Conservation (phyloP, 257 asterid species). For the Eucommia ulmoides region DNA sequence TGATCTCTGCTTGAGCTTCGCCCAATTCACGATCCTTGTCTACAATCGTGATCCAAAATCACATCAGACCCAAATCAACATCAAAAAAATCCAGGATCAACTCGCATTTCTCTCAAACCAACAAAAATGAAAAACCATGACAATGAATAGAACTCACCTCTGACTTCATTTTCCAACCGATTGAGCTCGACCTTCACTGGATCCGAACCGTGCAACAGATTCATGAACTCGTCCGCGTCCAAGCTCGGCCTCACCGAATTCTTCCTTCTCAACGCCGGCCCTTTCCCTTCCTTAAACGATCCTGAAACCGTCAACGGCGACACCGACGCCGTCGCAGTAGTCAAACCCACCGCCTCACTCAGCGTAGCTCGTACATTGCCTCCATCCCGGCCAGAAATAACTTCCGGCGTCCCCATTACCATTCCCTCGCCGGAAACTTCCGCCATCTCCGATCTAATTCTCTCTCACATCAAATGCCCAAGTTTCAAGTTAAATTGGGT, state of each 20-base stretch:
- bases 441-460: constrained; percentile 73
- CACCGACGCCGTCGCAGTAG: constrained; percentile 13
- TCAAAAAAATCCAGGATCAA: constrained; percentile 27
- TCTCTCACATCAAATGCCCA: constrained; percentile 32
- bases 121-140: too few relatives aligned
- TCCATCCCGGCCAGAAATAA: constrained; percentile 31
- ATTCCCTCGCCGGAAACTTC: constrained; percentile 73
- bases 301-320: constrained; percentile 61
- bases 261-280: constrained; percentile 62
- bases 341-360: not conserved
- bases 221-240: constrained; percentile 92
- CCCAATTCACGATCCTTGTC: constrained; percentile 83
- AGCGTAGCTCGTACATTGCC: constrained; percentile 32
- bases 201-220: constrained; percentile 98
- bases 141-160: too few relatives aligned
- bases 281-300: constrained; percentile 73
- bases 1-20: constrained; percentile 88
- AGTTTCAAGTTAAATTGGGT: constrained; percentile 1
- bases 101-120: too few relatives aligned
- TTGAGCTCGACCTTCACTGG: constrained; percentile 99
- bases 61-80: constrained; percentile 2
- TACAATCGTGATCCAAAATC: constrained; percentile 12
- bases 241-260: constrained; percentile 74
- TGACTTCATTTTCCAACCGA: constrained; percentile 96
- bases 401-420: constrained; percentile 33